Evolutionary conservation across 306 rosid genomes (phyloP), one percentile per base, ranked within the genome.

Genomic region (Mimosa bimucronata): DNA sequence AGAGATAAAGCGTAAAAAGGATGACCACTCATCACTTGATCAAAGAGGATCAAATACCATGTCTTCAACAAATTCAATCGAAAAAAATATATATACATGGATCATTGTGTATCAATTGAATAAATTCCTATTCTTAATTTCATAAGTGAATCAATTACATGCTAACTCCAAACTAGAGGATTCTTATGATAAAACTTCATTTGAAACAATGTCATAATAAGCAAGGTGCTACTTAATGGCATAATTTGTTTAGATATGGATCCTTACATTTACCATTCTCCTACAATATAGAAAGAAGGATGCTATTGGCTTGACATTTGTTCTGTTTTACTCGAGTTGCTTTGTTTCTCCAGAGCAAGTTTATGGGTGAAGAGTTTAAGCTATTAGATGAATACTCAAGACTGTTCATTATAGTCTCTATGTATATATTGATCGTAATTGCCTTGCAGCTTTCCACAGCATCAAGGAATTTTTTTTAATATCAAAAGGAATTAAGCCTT

Each of bases 401-500:
- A 45, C 14, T 45, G 4, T 45, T 13, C 14, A 12, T 11, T 13
- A 45, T 45, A 14, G 5, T 45, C 52, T 14, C 18, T 2, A 13
- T 3, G 21, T 48, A 16, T 48, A 48, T 48, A 48, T 48, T 16
- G 55, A 46, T 46, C 14, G n/a, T 6, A 48, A 48, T 16, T 48
- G 2, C 55, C 55, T 48, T 48, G 21, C 55, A 48, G 21, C 55
- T 16, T 68, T 57, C 67, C 78, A 23, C 34, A 76, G 23, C 48
- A 71, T 40, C 10, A 64, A 75, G 37, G 58, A 66, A 34, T 26
- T 19, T 16, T 42, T 72, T 55, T 68, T 34, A 46, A 81, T 31
- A 44, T 38, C 30, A 55, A 80, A 48, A 30, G 28, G n/a, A 81
- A 46, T 53, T 21, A 77, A 48, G 34, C 44, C 55, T 18, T 41